A percentile compares a stretch with the other conserved stretches of the same genome.
phyloP scores from a whole-genome alignment of 2,329 filamentous ascomycete species.

The Fusarium sp. region DNA sequence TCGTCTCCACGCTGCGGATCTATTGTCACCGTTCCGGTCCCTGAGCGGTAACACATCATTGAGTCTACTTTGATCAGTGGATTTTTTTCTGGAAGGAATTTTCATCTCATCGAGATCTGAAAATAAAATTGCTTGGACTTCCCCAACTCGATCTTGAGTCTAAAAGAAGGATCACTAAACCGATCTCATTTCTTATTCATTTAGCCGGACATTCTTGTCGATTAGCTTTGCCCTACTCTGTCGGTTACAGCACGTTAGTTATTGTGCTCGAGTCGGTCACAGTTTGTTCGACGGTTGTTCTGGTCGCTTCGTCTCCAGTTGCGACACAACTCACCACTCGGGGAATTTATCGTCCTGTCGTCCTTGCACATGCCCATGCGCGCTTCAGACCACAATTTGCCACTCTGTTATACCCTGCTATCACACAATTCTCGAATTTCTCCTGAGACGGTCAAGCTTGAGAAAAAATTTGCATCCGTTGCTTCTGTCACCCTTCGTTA shows the following conservation, averaged over 20 bases:
- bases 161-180: conserved; percentile 23
- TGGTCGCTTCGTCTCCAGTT: conserved; percentile 27
- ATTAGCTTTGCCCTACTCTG: conserved; percentile 16
- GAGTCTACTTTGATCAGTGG: conserved; percentile 37
- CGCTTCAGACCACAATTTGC: conserved; percentile 44
- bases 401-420: conserved; percentile 44
- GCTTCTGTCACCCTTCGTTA: conserved; percentile 10
- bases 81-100: conserved; percentile 34
- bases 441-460: conserved; percentile 40
- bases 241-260: conserved; percentile 1
- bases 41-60: conserved; percentile 44
- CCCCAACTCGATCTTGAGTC: conserved; percentile 29
- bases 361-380: conserved; percentile 46
- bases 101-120: conserved; percentile 41
- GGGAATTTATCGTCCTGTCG: conserved; percentile 45
- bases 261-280: conserved; percentile 13
- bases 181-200: conserved; percentile 17
- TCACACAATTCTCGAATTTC: conserved; percentile 45
- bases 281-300: conserved; percentile 23
- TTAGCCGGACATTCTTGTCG: conserved; percentile 7
- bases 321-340: conserved; percentile 27
- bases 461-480: conserved; percentile 42
- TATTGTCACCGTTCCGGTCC: conserved; percentile 37
- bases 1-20: conserved; percentile 45
- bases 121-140: conserved; percentile 21